Evolutionary conservation across 2,329 filamentous ascomycete genomes (phyloP).

Genomic region (Aspergillus sp.): DNA sequence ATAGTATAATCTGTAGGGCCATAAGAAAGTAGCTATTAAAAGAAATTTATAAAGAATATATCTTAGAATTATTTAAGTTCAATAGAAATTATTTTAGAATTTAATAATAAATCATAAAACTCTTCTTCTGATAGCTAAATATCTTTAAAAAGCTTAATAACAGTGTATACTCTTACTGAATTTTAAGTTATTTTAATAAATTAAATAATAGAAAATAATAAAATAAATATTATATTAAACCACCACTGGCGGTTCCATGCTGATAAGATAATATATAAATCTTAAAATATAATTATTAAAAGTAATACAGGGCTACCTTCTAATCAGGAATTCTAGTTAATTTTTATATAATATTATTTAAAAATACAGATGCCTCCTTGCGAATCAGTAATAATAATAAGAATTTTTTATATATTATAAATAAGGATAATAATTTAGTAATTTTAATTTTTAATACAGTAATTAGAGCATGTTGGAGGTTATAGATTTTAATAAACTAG

Average conservation of each 20-base stretch:
- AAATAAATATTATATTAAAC: not conserved
- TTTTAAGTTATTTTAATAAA: not conserved
- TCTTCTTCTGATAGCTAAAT: not conserved
- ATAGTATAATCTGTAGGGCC: not conserved
- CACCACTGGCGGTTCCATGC: not conserved
- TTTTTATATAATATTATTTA: too few species aligned
- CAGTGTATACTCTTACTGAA: not conserved
- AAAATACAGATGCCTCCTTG: too few species aligned
- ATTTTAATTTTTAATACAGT: too few species aligned
- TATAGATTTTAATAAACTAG: too few species aligned
- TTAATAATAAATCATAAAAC: not conserved
- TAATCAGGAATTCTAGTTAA: too few species aligned
- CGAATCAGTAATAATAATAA: too few species aligned
- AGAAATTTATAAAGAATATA: not conserved
- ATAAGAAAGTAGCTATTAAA: not conserved
- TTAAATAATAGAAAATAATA: not conserved
- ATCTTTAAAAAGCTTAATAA: not conserved
- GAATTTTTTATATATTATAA: too few species aligned
- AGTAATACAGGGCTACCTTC: rapidly evolving
- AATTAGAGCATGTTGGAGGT: too few species aligned
- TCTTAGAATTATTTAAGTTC: not conserved
- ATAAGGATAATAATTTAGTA: too few species aligned
- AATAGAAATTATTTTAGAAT: not conserved
- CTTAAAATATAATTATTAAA: too few species aligned
- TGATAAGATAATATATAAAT: not conserved